Base-by-base conservation (phyloP, 148 eudicot genomes). In the Amaranthus palmeri region DNA sequence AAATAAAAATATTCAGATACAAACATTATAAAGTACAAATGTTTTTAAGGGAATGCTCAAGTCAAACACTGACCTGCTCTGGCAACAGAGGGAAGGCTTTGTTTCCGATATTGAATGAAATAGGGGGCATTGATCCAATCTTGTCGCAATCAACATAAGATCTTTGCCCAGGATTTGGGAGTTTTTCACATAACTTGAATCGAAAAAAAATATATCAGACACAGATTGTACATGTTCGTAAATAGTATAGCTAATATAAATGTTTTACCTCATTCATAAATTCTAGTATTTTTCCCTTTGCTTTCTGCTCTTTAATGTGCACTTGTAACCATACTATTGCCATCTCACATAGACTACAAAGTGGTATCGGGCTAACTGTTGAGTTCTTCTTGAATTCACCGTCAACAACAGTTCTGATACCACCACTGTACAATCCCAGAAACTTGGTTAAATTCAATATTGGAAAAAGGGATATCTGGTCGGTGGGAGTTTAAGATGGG, bases 261-360 rank as follows among this genome's bases (percentile, higher is more conserved):
- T 18, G 58, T 8, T 61, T 61, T 70, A 84, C 87, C 87, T 77
- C 60, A 48, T 45, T 67, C 15, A 80, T 73, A 61, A 69, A 78
- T 40, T 61, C 48, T 54, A 82, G 46, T 4, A 73, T 66, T 8
- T 51, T 77, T 42, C 65, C 83, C 65, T 82, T 80, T 3, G 75
- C 52, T 61, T 67, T 80, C 50, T 54, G 50, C 52, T 75, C 59
- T 62, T 58, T 18, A 18, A 82, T 59, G 54, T 78, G 75, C 55
- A 59, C 57, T 62, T 80, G 82, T 70, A 85, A 66, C 81, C 79
- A 82, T 15, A 61, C 56, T 17, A 77, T 72, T 25, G 71, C 71
- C 76, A 70, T 80, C 76, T 85, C 82, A 73, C 84, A 85, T 80
- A 80, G 56, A 65, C 65, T 58, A 62, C 85, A 85, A 13, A 73